Evolutionary conservation across 179 eudicot genomes (phyloP).

Genomic region (Vitellaria paradoxa): DNA sequence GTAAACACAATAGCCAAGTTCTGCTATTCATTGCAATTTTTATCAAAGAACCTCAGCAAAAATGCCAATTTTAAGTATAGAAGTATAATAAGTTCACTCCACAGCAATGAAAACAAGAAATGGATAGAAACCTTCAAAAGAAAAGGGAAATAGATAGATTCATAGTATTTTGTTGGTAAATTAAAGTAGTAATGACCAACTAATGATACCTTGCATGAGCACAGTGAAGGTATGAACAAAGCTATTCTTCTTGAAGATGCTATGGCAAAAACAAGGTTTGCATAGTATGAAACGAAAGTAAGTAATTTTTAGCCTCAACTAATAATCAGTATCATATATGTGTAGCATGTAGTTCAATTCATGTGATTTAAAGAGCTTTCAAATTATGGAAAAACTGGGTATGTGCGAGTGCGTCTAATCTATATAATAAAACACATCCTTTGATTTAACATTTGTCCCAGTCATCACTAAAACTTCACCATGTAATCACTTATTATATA

Average conservation of each 20-base stretch:
- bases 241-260: not conserved
- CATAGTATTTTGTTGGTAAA: not conserved
- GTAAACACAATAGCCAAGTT: not conserved
- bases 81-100: not conserved
- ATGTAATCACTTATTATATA: too few species aligned
- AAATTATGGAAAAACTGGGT: too few species aligned
- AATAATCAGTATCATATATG: not conserved
- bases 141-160: not conserved
- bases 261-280: not conserved
- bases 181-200: not conserved
- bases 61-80: too few species aligned
- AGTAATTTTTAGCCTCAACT: too few species aligned
- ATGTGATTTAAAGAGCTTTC: not conserved
- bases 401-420: too few species aligned
- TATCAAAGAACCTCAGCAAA: not conserved
- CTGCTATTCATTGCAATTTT: not conserved
- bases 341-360: not conserved
- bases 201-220: not conserved
- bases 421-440: too few species aligned
- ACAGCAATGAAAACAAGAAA: not conserved
- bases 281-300: not conserved
- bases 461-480: too few species aligned
- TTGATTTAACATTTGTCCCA: too few species aligned
- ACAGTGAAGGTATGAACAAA: not conserved
- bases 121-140: too few species aligned